These are phyloP conservation scores for Leishmania amazonensis DNA, from an alignment of 208 protist genomes.

Conservation along the genomic window DNA sequence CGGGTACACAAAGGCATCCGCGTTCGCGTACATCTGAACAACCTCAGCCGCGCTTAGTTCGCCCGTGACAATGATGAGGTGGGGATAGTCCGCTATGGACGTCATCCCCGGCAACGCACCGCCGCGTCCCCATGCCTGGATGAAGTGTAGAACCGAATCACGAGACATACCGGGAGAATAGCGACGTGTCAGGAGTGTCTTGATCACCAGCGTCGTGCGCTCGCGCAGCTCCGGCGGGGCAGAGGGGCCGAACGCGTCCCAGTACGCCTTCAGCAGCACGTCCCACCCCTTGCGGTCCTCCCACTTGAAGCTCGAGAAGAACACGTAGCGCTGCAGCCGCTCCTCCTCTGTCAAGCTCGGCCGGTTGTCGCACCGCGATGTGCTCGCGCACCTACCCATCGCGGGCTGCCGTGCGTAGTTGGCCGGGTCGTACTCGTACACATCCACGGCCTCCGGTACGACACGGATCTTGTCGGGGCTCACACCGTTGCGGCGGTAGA, in stretches of 20 bases:
- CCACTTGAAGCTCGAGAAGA: constrained; percentile 76
- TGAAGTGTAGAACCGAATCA: constrained; percentile 10
- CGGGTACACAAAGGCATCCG: constrained; percentile 88
- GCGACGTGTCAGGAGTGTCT: background rate
- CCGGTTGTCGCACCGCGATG: constrained; percentile 18
- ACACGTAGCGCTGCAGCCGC: constrained; percentile 35
- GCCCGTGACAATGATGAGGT: constrained; percentile 39
- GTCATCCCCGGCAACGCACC: constrained; percentile 21
- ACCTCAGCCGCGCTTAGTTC: constrained; percentile 19
- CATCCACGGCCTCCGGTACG: constrained; percentile 63
- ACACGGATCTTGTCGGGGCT: constrained; percentile 24
- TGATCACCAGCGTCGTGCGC: constrained; percentile 24
- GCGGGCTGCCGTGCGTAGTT: constrained; percentile 14
- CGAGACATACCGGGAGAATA: constrained; percentile 11
- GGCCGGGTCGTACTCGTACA: constrained; percentile 46
- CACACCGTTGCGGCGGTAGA: constrained; percentile 43
- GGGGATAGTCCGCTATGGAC: constrained; percentile 29
- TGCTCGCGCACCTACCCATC: background rate
- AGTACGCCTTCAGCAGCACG: constrained; percentile 58
- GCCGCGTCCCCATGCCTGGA: constrained; percentile 13
- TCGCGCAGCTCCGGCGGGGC: constrained; percentile 27
- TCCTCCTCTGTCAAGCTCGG: constrained; percentile 1
- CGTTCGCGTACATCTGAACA: constrained; percentile 63
- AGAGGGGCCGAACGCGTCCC: constrained; percentile 38
- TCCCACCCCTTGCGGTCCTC: constrained; percentile 70